phyloP scores from a whole-genome alignment of 495 filamentous ascomycete species.

The Lophium mytilinum region DNA sequence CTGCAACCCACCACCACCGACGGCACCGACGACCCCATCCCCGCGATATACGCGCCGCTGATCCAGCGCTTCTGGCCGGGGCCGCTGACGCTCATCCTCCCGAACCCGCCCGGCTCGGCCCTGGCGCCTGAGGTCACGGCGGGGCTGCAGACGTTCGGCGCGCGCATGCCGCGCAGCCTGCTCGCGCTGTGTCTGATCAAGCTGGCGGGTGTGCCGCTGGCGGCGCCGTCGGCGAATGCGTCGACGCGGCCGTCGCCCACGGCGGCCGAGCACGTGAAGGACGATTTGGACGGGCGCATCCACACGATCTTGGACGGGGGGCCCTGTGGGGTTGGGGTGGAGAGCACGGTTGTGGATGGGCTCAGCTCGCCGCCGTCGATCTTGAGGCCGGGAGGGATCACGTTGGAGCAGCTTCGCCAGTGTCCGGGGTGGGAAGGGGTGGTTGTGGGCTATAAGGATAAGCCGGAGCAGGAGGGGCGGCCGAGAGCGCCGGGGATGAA shows the following conservation, averaged over 20 bases:
- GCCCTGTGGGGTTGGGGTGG: slow-evolving; percentile 75
- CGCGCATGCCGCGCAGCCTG: slow-evolving; percentile 73
- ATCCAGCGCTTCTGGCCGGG: slow-evolving; percentile 90
- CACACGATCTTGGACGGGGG: slow-evolving; percentile 87
- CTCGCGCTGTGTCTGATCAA: slow-evolving; percentile 83
- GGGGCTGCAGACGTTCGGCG: slow-evolving; percentile 73
- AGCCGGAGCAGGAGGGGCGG: slow-evolving; percentile 42
- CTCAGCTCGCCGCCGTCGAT: slow-evolving; percentile 71
- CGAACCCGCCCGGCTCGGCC: slow-evolving; percentile 57
- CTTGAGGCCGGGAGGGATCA: slow-evolving; percentile 83
- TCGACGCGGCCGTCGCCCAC: slow-evolving; percentile 89
- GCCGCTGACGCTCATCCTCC: slow-evolving; percentile 84
- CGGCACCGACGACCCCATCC: slow-evolving; percentile 46
- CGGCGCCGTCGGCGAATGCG: slow-evolving; percentile 92
- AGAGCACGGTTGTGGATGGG: slow-evolving; percentile 95
- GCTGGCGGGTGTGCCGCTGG: slow-evolving; percentile 65
- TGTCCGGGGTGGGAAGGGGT: slow-evolving; percentile 77
- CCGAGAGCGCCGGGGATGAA: slow-evolving; percentile 97
- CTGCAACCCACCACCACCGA: slow-evolving; percentile 35
- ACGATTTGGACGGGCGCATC: slow-evolving; percentile 81
- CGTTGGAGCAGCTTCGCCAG: slow-evolving; percentile 66
- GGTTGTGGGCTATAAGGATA: slow-evolving; percentile 65
- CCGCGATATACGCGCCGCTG: slow-evolving; percentile 71
- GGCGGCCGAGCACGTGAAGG: slow-evolving; percentile 73
- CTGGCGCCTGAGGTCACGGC: slow-evolving; percentile 86